Evolutionary conservation across 331 rosid genomes (phyloP), one percentile per base, ranked within the genome.

Genomic region (Quercus lobata): DNA sequence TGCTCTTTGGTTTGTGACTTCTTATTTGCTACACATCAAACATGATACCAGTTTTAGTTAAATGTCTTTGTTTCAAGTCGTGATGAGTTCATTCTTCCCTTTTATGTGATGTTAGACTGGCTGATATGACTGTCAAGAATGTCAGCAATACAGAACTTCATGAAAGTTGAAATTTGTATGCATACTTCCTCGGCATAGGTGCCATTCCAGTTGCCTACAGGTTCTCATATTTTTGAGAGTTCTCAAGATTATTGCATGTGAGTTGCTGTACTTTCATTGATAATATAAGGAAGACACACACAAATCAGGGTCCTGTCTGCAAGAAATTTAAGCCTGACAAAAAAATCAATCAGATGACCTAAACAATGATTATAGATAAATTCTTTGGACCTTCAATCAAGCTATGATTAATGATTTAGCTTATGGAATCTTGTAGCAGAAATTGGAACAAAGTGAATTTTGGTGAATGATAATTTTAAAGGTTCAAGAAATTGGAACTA

Each of bases 1-100:
- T 49, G 54, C 54, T 49, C 54, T 49, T 49, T 49, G 34, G 71
- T 63, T 77, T 77, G 41, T 77, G 68, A 30, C 15, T 53, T 76
- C 65, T 66, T 65, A 21, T 52, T 52, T 52, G 34, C 74, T 49
- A 19, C 4, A 30, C 41, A 5, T 54, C 68, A 8, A 9, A 49
- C 54, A 14, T 49, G 54, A 14, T 49, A 14, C 54, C 54, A 1
- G 68, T 60, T 60, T 60, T 60, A 24, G 34, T 60, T 24, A 27
- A 60, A 60, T 60, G 25, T 24, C 14, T 12, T 25, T 60, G 27
- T 27, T 24, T 60, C 4, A 12, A 24, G 27, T 24, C 18, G 19
- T 60, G 8, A 11, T 12, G 17, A 24, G 32, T 60, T 60, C 29
- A 22, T 6, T 60, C 3, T 25, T 5, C 18, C 54, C 54, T 49